Percentiles rank a stretch among this genome's conserved stretches.
Conservation (phyloP, 2,329 filamentous ascomycete species). For the Aspergillus viridinutans region DNA sequence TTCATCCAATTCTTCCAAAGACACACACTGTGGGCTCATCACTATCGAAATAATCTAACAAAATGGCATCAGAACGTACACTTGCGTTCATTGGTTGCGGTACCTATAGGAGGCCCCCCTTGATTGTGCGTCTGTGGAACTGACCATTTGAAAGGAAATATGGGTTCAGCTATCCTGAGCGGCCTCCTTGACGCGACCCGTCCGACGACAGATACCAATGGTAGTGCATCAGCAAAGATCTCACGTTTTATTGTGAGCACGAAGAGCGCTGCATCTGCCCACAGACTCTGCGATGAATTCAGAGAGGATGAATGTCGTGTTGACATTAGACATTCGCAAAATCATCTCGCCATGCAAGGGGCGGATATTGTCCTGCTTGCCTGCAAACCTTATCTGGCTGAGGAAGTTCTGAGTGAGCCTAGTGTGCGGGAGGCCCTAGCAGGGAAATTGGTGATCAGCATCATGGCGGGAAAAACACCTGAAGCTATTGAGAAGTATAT, state of each 20-base stretch:
- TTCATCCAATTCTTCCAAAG: neutral
- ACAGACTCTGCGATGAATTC: slow-evolving; percentile 28
- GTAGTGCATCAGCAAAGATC: slow-evolving; percentile 3
- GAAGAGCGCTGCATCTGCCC: slow-evolving; percentile 32
- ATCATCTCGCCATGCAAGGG: slow-evolving; percentile 28
- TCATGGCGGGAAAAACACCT: slow-evolving; percentile 45
- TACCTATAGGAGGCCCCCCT: neutral
- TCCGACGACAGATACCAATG: neutral
- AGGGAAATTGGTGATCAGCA: slow-evolving; percentile 48
- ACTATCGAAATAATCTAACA: neutral
- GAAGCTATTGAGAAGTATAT: slow-evolving; percentile 29
- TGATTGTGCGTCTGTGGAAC: neutral
- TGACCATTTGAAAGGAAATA: slow-evolving; percentile 26
- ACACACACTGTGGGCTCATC: neutral
- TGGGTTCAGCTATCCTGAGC: slow-evolving; percentile 36
- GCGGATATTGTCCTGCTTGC: slow-evolving; percentile 44
- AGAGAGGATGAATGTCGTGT: slow-evolving; percentile 23
- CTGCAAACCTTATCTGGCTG: slow-evolving; percentile 45
- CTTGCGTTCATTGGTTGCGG: slow-evolving; percentile 19
- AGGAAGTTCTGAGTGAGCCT: slow-evolving; percentile 31
- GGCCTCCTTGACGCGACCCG: slow-evolving; percentile 26
- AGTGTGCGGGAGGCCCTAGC: slow-evolving; percentile 37
- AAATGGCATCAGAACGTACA: slow-evolving; percentile 6
- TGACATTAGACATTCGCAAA: slow-evolving; percentile 31
- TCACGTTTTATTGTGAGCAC: slow-evolving; percentile 39